phyloP scores from a whole-genome alignment of 371 early-diverging fungal species.

The Mortierella sp. region DNA sequence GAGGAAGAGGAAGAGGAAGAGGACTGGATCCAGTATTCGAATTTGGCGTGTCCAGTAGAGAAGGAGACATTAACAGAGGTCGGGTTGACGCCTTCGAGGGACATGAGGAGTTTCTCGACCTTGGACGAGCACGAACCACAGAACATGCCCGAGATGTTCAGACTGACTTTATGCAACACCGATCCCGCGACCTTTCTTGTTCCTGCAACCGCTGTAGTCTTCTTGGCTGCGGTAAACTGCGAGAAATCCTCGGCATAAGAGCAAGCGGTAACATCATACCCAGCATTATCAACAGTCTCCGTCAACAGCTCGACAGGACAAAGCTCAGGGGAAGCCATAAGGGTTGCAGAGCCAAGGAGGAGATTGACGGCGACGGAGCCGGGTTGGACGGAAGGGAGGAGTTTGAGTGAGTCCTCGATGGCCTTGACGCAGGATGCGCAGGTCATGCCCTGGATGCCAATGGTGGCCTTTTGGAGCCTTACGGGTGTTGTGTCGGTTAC shows the following conservation, averaged over 20 bases:
- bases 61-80: slow-evolving; percentile 61
- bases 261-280: slow-evolving; percentile 67
- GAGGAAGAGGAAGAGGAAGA: slow-evolving; percentile 42
- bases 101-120: slow-evolving; percentile 62
- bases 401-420: slow-evolving; percentile 71
- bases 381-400: slow-evolving; percentile 67
- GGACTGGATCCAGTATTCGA: slow-evolving; percentile 53
- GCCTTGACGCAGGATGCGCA: slow-evolving; percentile 86
- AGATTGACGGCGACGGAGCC: slow-evolving; percentile 79
- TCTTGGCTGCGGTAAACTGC: not conserved
- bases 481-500: slow-evolving; percentile 52
- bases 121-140: slow-evolving; percentile 74
- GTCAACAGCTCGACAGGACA: slow-evolving; percentile 59
- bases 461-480: slow-evolving; percentile 59
- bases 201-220: not conserved
- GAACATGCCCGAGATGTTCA: slow-evolving; percentile 76
- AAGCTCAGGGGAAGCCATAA: slow-evolving; percentile 53
- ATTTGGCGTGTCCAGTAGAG: slow-evolving; percentile 62
- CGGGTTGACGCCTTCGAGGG: slow-evolving; percentile 57
- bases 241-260: slow-evolving; percentile 23
- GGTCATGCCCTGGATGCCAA: slow-evolving; percentile 88
- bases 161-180: slow-evolving; percentile 38
- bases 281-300: slow-evolving; percentile 68
- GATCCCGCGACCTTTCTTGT: not conserved
- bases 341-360: slow-evolving; percentile 75